These are phyloP conservation scores for Aspergillus bridgeri DNA, from an alignment of 495 filamentous ascomycete species.

Conservation along the genomic window DNA sequence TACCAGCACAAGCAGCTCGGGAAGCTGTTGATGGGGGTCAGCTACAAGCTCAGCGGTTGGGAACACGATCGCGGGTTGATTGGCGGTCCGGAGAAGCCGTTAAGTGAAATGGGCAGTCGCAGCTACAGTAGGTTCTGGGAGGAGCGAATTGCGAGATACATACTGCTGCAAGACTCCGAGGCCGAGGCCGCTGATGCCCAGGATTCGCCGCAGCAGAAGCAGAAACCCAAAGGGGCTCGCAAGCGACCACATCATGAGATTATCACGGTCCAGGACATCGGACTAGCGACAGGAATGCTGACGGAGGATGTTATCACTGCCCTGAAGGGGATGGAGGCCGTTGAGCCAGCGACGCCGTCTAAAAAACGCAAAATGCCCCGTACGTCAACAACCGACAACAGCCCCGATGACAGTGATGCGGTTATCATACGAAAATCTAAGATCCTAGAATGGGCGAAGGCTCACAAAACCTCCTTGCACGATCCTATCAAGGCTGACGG, in stretches of 20 bases:
- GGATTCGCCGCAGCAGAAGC: slow-evolving; percentile 26
- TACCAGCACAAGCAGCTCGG: slow-evolving; percentile 90
- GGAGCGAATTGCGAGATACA: slow-evolving; percentile 67
- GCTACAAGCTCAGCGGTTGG: slow-evolving; percentile 84
- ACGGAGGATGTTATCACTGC: slow-evolving; percentile 79
- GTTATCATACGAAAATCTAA: slow-evolving; percentile 43
- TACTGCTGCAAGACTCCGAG: slow-evolving; percentile 38
- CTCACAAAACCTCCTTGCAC: slow-evolving; percentile 36
- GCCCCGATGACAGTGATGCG: slow-evolving; percentile 30
- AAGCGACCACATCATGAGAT: slow-evolving; percentile 34
- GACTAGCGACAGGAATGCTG: slow-evolving; percentile 69
- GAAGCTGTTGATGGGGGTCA: slow-evolving; percentile 85
- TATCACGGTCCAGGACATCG: slow-evolving; percentile 55
- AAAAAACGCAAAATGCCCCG: slow-evolving; percentile 34
- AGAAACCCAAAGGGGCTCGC: slow-evolving; percentile 29
- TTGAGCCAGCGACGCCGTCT: slow-evolving; percentile 53
- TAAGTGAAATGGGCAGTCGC: slow-evolving; percentile 75
- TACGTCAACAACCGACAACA: slow-evolving; percentile 16
- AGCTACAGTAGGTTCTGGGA: slow-evolving; percentile 85
- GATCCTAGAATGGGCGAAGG: slow-evolving; percentile 44
- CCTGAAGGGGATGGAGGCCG: slow-evolving; percentile 71
- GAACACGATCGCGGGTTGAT: slow-evolving; percentile 64
- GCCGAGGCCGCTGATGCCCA: slow-evolving; percentile 20
- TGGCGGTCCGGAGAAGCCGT: slow-evolving; percentile 90
- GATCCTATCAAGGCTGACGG: slow-evolving; percentile 49